phyloP scores from a whole-genome alignment of 108 stramenopile species.

The Nitzschia sp. region DNA sequence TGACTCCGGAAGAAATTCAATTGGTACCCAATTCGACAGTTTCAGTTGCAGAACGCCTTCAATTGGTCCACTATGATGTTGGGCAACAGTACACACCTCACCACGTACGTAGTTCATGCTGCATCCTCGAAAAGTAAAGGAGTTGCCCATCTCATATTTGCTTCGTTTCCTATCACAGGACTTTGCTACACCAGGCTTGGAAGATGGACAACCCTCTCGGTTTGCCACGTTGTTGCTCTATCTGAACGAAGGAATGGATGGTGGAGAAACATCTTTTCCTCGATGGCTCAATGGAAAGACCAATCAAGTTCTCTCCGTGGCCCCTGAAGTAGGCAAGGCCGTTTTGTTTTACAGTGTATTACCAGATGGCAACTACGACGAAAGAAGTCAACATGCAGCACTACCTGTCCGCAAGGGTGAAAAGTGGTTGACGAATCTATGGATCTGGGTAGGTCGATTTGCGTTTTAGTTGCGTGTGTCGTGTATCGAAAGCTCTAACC shows the following conservation, averaged over 20 bases:
- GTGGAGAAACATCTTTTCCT: slow-evolving; percentile 64
- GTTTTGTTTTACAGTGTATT: slow-evolving; percentile 38
- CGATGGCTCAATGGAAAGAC: slow-evolving; percentile 51
- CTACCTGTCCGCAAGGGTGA: slow-evolving; percentile 55
- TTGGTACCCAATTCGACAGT: slow-evolving; percentile 28
- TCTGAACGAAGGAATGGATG: slow-evolving; percentile 46
- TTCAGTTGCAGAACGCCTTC: slow-evolving; percentile 51
- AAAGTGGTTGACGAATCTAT: slow-evolving; percentile 73
- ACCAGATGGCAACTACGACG: slow-evolving; percentile 78
- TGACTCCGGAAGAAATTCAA: slow-evolving; percentile 40
- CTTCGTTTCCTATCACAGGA: slow-evolving; percentile 49
- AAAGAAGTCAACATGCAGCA: slow-evolving; percentile 61
- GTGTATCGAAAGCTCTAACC: not conserved
- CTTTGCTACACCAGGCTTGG: slow-evolving; percentile 46
- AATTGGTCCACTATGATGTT: slow-evolving; percentile 57
- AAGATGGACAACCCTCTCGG: slow-evolving; percentile 39
- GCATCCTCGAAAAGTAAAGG: slow-evolving; percentile 14
- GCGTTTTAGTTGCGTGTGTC: not conserved
- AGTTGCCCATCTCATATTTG: not conserved
- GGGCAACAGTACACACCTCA: slow-evolving; percentile 52
- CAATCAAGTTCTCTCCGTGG: slow-evolving; percentile 28
- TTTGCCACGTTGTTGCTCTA: slow-evolving; percentile 71
- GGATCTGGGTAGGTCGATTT: slow-evolving; percentile 44
- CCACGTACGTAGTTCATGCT: slow-evolving; percentile 35
- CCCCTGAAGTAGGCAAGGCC: slow-evolving; percentile 52